These are phyloP conservation scores for Apostasia ramifera DNA, from an alignment of 106 monocot species.

Conservation along the genomic window DNA sequence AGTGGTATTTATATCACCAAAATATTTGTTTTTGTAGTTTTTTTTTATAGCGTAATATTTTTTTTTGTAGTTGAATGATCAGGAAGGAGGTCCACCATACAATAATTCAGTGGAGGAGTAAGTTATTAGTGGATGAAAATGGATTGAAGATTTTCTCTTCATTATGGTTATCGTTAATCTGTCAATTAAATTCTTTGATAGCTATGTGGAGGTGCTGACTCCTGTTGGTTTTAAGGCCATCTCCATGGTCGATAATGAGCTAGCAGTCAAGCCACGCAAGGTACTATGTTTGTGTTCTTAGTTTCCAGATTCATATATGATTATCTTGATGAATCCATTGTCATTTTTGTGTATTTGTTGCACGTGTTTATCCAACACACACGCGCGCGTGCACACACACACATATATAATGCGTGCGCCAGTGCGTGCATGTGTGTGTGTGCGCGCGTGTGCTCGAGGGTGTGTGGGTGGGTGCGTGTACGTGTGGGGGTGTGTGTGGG, in stretches of 20 bases:
- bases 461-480: not conserved
- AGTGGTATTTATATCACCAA: no score
- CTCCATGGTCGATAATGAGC: conserved; percentile 45
- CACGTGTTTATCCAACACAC: not conserved
- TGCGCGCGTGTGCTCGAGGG: not conserved
- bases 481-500: not conserved
- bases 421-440: no score
- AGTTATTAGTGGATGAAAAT: conserved; percentile 1
- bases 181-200: conserved; percentile 9
- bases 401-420: no score
- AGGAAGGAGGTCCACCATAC: conserved; percentile 40
- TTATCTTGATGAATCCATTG: not conserved
- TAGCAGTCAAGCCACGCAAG: conserved; percentile 54
- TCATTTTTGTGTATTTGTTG: not conserved
- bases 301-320: conserved; percentile 3
- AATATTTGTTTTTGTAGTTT: not conserved
- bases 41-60: not conserved
- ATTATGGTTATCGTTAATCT: not conserved
- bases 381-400: not conserved
- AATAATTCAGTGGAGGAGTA: conserved; percentile 34
- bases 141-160: not conserved
- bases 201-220: conserved; percentile 46
- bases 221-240: conserved; percentile 40
- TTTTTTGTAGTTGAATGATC: conserved; percentile 30
- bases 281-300: conserved; percentile 19